phyloP scores from a whole-genome alignment of 768 basidiomycete genomes.

The Cubamyces sp. region DNA sequence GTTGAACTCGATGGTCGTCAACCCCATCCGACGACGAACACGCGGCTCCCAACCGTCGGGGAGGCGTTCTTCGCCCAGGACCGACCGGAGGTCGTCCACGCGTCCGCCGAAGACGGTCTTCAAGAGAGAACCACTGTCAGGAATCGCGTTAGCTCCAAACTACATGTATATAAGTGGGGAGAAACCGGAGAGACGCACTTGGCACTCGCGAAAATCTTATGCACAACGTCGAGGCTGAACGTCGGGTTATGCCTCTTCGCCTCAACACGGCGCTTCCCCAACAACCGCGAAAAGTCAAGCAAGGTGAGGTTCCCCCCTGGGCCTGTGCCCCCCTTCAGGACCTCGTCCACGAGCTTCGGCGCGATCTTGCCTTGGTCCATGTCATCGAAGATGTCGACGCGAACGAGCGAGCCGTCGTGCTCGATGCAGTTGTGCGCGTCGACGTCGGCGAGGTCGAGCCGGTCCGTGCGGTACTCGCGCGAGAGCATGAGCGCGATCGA shows the following conservation, averaged over 20 bases:
- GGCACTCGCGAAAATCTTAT: conserved; percentile 66
- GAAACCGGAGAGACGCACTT: conserved; percentile 51
- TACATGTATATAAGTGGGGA: too few relatives aligned
- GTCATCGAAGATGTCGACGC: conserved; percentile 51
- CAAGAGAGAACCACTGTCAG: conserved; percentile 54
- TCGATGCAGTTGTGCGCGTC: conserved; percentile 78
- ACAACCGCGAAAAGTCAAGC: conserved; percentile 59
- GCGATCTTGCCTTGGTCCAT: conserved; percentile 60
- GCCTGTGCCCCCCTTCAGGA: conserved; percentile 63
- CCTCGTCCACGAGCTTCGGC: conserved; percentile 50
- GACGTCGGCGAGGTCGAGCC: conserved; percentile 67
- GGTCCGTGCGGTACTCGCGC: conserved; percentile 57
- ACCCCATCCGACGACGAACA: conserved; percentile 53
- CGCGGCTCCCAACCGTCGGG: conserved; percentile 74
- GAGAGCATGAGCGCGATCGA: conserved; percentile 60
- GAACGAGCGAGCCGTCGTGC: conserved; percentile 65
- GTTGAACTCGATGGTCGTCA: conserved; percentile 65
- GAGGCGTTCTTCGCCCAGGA: conserved; percentile 70
- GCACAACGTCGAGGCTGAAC: conserved; percentile 52
- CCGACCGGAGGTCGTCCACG: conserved; percentile 52
- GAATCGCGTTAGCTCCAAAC: too few relatives aligned
- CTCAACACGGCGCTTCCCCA: conserved; percentile 64
- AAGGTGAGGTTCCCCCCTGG: conserved; percentile 51
- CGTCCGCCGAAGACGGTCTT: conserved; percentile 69
- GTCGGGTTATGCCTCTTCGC: conserved; percentile 55